Evolutionary conservation across 1,284 basidiomycete species (phyloP).

Genomic region (Lignosus rhinocerotis): DNA sequence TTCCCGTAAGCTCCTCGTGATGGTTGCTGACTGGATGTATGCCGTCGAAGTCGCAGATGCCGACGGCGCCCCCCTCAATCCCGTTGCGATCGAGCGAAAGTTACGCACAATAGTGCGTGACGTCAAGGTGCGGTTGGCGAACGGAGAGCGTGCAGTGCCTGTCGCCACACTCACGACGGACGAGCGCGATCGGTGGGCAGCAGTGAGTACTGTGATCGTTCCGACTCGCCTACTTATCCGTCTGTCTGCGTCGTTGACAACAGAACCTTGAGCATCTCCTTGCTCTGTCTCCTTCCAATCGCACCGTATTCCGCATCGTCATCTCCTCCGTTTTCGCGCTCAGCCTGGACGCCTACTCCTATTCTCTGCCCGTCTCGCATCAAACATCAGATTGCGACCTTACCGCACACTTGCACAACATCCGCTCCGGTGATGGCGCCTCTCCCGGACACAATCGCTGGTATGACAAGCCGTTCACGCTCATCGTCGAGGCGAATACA

Average conservation of each 20-base stretch:
- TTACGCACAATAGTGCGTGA: conserved; percentile 73
- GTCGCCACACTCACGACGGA: conserved; percentile 82
- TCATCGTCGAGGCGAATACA: conserved; percentile 86
- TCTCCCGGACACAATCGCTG: conserved; percentile 73
- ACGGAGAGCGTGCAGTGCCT: conserved; percentile 56
- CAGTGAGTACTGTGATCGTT: conserved; percentile 46
- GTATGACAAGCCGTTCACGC: conserved; percentile 88
- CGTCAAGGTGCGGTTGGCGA: conserved; percentile 52
- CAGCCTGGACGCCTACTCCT: conserved; percentile 61
- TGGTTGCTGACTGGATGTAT: conserved; percentile 85
- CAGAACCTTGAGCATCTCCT: conserved; percentile 78
- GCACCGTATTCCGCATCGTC: conserved; percentile 58
- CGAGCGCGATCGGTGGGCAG: conserved; percentile 82
- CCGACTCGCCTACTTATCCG: no score
- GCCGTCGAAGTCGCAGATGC: conserved; percentile 67
- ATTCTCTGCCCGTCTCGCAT: conserved; percentile 37
- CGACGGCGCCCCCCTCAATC: conserved; percentile 35
- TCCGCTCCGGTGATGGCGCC: conserved; percentile 70
- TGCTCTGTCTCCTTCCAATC: conserved; percentile 67
- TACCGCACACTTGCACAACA: conserved; percentile 79
- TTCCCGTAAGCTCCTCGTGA: conserved; percentile 67
- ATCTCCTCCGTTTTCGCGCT: conserved; percentile 80
- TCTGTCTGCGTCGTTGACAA: neutral
- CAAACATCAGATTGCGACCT: conserved; percentile 41
- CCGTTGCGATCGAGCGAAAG: conserved; percentile 65